Evolutionary conservation across 164 flowering plant species (phyloP), one percentile per base, ranked within the genome.

Genomic region (Platanus orientalis): DNA sequence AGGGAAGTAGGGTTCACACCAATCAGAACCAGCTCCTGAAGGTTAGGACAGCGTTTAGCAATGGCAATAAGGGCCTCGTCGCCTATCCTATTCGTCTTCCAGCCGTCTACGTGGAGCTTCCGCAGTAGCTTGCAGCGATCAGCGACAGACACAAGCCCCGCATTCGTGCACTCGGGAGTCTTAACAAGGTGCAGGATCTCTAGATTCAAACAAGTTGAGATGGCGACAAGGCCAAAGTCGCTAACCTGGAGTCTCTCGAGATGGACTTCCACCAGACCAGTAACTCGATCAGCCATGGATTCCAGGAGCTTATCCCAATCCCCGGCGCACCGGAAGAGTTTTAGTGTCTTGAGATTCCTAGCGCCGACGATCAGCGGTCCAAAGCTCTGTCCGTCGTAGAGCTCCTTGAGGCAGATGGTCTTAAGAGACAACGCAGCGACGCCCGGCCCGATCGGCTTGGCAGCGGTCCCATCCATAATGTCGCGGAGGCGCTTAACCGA

Each of bases 61-160:
- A 95, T 74, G 0, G 89, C 89, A 53, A 80, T 66, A 66, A 95
- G 65, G 32, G 93, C 94, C 42, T 85, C 94, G 36, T 95, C 96
- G 0, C 94, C 96, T 21, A 92, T 91, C 69, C 89, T 61, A 64
- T 95, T 88, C 40, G 84, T 85, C 75, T 83, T 85, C 96, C 99
- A 94, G 6, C 97, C 99, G 74, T 94, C 97, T 58, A 94, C 82
- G 59, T 94, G 96, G 58, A 95, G 90, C 86, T 92, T 95, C 79
- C 96, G 79, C 59, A 95, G 71, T 0, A 70, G 64, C 82, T 70
- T 88, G 70, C 96, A 95, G 9, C 75, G 61, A 61, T 79, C 86
- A 3, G 96, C 92, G 11, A 95, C 68, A 0, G 78, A 64, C 1
- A 67, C 63, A 23, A 95, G 78, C 4, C 94, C 97, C 0, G 61